Base-by-base conservation (phyloP, 83 land plant species). In the Picea abies region DNA sequence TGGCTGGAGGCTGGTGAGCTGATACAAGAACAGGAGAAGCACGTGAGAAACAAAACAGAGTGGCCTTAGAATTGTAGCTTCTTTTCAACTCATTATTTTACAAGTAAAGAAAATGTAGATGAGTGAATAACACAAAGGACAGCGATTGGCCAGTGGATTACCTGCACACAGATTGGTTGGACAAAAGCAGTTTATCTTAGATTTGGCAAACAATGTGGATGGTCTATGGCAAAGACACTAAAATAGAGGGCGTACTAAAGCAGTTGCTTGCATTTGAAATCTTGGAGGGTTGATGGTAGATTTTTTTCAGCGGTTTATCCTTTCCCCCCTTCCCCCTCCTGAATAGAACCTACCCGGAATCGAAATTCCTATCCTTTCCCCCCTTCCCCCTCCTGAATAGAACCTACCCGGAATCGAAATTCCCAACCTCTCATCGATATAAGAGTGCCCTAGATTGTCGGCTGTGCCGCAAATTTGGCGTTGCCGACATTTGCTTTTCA, bases 371-470 rank as follows among this genome's bases (percentile, higher is more conserved):
- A 47, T 32, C 35, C 35, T 32, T 32, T 32, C 35, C 35, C 12
- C 19, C 12, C 22, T 10, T 44, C 9, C 77, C 56, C 26, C 19
- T 44, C 47, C 56, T 20, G 4, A 7, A n/a, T 3, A 11, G 47
- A 73, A 44, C 77, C 58, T 41, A 49, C 47, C 58, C 20, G 49
- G 49, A 5, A 72, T 41, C 22, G 23, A 72, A 22, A 19, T 39
- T 72, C 41, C 52, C 77, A 47, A 73, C 77, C 26, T 25, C 77
- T 44, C 26, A 44, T 23, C 58, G 22, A 73, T n/a, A 47, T 9
- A 44, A n/a, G 56, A n/a, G 56, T 41, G 77, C 9, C 26, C 26
- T 73, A 73, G 58, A 73, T 73, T 73, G 77, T 73, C 77, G 77
- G 77, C 47, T n/a, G 25, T 10, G 26, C 8, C 29, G 37, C 49